phyloP scores from a whole-genome alignment of 1,284 basidiomycete genomes.

The Trichosporon sp. region DNA sequence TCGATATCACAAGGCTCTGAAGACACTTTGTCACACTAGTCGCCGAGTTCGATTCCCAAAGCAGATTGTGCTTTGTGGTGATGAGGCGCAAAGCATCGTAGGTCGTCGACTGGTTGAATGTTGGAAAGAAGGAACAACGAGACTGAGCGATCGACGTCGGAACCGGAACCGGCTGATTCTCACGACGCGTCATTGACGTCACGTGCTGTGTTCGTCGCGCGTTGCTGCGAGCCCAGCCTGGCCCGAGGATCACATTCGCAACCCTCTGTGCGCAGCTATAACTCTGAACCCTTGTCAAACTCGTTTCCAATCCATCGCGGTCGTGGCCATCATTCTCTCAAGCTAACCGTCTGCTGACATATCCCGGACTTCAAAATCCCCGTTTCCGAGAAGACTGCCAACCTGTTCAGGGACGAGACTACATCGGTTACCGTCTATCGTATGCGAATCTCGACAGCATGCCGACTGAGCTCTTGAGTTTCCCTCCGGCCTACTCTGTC shows the following conservation, averaged over 20 bases:
- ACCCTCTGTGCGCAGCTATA: not conserved
- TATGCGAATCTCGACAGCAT: slow-evolving; percentile 32
- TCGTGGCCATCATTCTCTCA: too few relatives aligned
- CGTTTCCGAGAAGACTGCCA: too few relatives aligned
- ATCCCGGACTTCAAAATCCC: too few relatives aligned
- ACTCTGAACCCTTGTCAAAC: not conserved
- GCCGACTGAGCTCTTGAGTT: slow-evolving; percentile 54
- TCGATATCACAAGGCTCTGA: too few relatives aligned
- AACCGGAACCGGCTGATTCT: not conserved
- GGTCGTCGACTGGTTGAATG: too few relatives aligned
- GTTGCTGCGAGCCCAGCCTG: not conserved
- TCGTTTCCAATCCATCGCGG: not conserved
- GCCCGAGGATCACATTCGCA: not conserved
- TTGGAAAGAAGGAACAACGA: too few relatives aligned
- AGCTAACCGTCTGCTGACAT: too few relatives aligned
- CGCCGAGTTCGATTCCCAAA: too few relatives aligned
- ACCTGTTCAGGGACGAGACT: not conserved
- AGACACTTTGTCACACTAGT: too few relatives aligned
- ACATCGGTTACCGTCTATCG: not conserved
- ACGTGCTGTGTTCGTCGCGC: not conserved
- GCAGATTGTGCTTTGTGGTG: too few relatives aligned
- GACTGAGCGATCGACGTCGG: too few relatives aligned
- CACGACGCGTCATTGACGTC: slow-evolving; percentile 5
- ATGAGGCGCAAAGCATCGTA: too few relatives aligned
- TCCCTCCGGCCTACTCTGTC: slow-evolving; percentile 53